Percentiles rank a stretch among this genome's conserved stretches.
Conservation (phyloP, 1,284 basidiomycete genomes). For the Filobasidium uniguttulatum region DNA sequence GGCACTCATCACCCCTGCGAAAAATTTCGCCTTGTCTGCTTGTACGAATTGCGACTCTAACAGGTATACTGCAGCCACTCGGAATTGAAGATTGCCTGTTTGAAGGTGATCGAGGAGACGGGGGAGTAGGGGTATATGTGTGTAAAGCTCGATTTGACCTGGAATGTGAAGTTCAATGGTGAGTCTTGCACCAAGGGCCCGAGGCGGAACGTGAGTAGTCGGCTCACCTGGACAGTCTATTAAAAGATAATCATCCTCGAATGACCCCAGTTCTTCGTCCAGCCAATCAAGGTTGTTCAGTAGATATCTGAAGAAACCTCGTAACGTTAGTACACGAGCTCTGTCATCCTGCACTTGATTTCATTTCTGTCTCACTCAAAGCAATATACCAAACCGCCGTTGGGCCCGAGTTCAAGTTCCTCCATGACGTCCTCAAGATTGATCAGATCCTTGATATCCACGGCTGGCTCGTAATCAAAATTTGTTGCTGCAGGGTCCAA, state of each 20-base stretch:
- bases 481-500: slow-evolving; percentile 91
- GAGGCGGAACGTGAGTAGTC: slow-evolving; percentile 1
- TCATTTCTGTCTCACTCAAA: slow-evolving; percentile 70
- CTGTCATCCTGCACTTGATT: neutral
- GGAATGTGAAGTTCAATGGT: slow-evolving; percentile 1
- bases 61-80: slow-evolving; percentile 73
- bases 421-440: slow-evolving; percentile 92
- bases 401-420: slow-evolving; percentile 89
- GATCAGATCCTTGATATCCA: slow-evolving; percentile 91
- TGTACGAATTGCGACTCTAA: slow-evolving; percentile 99
- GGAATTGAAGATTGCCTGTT: slow-evolving; percentile 53
- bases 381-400: slow-evolving; percentile 93
- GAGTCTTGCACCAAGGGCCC: neutral
- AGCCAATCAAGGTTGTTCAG: slow-evolving; percentile 97
- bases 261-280: slow-evolving; percentile 89
- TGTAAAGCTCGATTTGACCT: slow-evolving; percentile 98
- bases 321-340: neutral
- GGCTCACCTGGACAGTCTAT: slow-evolving; percentile 86
- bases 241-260: slow-evolving; percentile 92
- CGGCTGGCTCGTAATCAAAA: slow-evolving; percentile 82
- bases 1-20: slow-evolving; percentile 92
- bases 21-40: slow-evolving; percentile 87
- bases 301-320: slow-evolving; percentile 55
- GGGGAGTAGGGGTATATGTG: slow-evolving; percentile 92
- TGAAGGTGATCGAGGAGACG: slow-evolving; percentile 55